A percentile compares a stretch with the other conserved stretches of the same genome.
phyloP scores from a whole-genome alignment of 176 grass and related monocot species.

The Lolium rigidum region DNA sequence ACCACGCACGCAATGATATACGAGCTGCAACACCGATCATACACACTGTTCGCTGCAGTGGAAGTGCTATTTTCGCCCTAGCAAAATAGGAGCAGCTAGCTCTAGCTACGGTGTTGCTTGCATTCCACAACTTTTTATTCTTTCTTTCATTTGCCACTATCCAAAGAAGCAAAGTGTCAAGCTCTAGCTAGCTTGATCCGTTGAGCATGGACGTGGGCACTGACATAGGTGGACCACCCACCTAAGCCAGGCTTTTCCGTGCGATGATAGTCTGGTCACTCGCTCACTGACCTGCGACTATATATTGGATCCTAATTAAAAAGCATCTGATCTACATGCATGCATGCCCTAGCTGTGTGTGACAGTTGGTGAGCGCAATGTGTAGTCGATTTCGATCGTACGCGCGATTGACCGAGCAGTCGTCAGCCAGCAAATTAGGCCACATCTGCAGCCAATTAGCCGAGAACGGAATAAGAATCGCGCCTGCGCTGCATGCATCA shows the following conservation, averaged over 20 bases:
- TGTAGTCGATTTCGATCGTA: not conserved
- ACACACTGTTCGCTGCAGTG: not conserved
- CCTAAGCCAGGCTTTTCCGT: not conserved
- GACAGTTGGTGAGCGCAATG: not conserved
- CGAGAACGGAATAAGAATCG: conserved; percentile 15
- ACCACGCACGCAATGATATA: not conserved
- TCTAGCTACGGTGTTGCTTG: not conserved
- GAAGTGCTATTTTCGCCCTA: not conserved
- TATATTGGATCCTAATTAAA: conserved; percentile 37
- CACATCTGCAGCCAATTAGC: not conserved
- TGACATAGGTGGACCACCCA: conserved; percentile 35
- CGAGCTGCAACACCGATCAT: not conserved
- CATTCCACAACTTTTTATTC: not conserved
- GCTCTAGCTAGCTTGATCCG: not conserved
- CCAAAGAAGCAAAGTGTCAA: conserved; percentile 19
- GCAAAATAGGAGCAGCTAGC: not conserved
- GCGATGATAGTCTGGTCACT: conserved; percentile 20
- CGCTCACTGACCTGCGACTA: conserved; percentile 33
- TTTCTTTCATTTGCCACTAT: not conserved
- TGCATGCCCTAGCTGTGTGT: not conserved
- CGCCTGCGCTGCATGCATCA: too few species aligned
- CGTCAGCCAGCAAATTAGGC: too few species aligned
- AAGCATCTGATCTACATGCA: conserved; percentile 11
- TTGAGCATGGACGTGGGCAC: not conserved
- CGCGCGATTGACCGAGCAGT: not conserved